Evolutionary conservation across 1,284 basidiomycete species (phyloP), one percentile per base, ranked within the genome.

Genomic region (Fomitopsis betulina): DNA sequence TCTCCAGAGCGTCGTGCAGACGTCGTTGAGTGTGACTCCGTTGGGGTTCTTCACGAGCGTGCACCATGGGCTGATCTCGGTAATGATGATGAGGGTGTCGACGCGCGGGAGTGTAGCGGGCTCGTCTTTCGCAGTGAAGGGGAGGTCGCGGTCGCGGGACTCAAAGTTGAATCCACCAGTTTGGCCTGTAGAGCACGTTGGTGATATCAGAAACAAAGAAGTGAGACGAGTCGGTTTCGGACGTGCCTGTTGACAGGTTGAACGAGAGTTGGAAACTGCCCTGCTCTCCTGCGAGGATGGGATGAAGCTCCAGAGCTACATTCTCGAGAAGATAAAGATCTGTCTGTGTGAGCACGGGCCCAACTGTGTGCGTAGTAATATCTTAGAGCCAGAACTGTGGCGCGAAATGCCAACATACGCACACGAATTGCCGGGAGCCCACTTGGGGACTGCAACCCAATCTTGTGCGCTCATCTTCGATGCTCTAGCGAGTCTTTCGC

Each of bases 91-190:
- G 59, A 93, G 73, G 63, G 89, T 83, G 25, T 76, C 74, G n/a
- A 91, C 85, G 47, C 90, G 84, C 1, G 90, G 91, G 27, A 91
- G 75, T 1, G 89, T 91, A 23, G 91, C 90, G 0, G 89, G 88
- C 68, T 92, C 85, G 65, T 89, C 85, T 67, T 87, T 88, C 40
- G 78, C 76, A 0, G 77, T 78, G 66, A 91, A 87, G 2, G 80
- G 78, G 15, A 85, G 72, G 60, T 89, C 86, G 9, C 81, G 79
- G 63, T 86, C 84, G 43, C 80, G 75, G 19, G 79, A 75, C 45
- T 81, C 79, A 3, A 73, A 75, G 62, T 85, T 86, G 70, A 82
- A 86, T 2, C 87, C 86, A 8, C 77, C 77, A 0, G 82, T 82
- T 53, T 80, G 75, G 10, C 86, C 84, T 86, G 40, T 50, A 3